Percentiles rank a stretch among this genome's conserved stretches.
These are phyloP conservation scores for Stagonosporopsis cucurbitacearum DNA, from an alignment of 2,329 filamentous ascomycete species.

Conservation along the genomic window DNA sequence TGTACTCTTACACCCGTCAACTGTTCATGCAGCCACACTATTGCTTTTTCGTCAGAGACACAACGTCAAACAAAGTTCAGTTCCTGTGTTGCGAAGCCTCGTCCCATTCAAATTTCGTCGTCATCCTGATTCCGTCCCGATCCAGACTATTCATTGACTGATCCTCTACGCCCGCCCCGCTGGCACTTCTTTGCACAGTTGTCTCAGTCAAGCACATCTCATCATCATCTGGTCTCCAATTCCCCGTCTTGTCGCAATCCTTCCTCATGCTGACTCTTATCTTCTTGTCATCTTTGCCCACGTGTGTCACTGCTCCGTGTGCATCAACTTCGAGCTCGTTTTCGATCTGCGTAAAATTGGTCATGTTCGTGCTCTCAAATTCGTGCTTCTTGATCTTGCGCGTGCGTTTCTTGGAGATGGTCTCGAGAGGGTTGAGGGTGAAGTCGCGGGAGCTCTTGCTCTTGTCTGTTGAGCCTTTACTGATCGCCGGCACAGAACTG, in stretches of 20 bases:
- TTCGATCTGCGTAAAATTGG: constrained; percentile 12
- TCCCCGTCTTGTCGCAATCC: constrained; percentile 17
- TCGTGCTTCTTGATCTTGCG: constrained; percentile 25
- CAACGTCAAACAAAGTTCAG: neutral
- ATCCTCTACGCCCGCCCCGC: constrained; percentile 11
- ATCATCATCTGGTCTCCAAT: constrained; percentile 27
- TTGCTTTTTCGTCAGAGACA: neutral
- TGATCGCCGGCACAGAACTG: neutral
- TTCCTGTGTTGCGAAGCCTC: constrained; percentile 1
- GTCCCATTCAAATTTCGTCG: constrained; percentile 27
- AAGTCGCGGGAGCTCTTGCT: constrained; percentile 2
- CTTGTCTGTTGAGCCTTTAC: neutral
- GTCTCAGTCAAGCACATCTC: constrained; percentile 30
- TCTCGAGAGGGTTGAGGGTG: constrained; percentile 22
- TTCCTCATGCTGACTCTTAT: neutral
- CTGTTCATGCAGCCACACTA: neutral
- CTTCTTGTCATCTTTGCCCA: neutral
- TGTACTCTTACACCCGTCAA: too few relatives aligned
- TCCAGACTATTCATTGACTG: constrained; percentile 7
- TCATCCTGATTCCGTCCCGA: constrained; percentile 20
- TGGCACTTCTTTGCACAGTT: constrained; percentile 20
- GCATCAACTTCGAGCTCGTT: constrained; percentile 10
- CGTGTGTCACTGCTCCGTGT: neutral
- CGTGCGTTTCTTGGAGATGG: constrained; percentile 30
- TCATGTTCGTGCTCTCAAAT: constrained; percentile 17